Conservation (phyloP, 2,329 filamentous ascomycete species). For the Penicillium sp. region DNA sequence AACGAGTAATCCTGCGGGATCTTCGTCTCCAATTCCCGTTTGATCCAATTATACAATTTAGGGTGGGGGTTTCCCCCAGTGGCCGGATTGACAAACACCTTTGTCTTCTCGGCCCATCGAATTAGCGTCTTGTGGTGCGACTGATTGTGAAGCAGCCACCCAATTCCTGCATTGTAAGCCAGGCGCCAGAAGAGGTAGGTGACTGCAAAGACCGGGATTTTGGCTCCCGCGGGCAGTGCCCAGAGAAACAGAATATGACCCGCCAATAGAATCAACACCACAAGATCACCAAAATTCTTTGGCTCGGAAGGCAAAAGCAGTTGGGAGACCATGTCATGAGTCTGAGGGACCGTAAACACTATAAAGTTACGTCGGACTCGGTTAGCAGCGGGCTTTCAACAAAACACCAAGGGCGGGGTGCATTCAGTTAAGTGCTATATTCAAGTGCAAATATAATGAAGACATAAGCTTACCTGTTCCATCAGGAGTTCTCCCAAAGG, state of each 20-base stretch:
- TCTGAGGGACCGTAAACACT: conserved; percentile 96
- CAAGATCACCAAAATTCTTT: conserved; percentile 84
- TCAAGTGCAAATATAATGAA: neutral
- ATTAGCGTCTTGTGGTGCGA: conserved; percentile 85
- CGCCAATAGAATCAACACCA: conserved; percentile 75
- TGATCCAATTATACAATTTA: conserved; percentile 77
- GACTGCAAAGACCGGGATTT: conserved; percentile 73
- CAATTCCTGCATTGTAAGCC: conserved; percentile 91
- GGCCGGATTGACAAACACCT: conserved; percentile 78
- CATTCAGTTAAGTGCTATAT: neutral
- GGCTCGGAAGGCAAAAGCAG: conserved; percentile 90
- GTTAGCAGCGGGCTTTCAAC: conserved; percentile 19
- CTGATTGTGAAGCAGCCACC: conserved; percentile 81
- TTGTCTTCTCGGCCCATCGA: conserved; percentile 80
- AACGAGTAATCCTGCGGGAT: conserved; percentile 92
- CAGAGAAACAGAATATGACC: conserved; percentile 73
- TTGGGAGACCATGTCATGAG: conserved; percentile 98
- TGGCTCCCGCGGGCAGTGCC: conserved; percentile 65
- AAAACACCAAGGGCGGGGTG: neutral
- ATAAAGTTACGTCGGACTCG: conserved; percentile 11
- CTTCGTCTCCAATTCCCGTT: conserved; percentile 88
- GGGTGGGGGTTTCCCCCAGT: conserved; percentile 81
- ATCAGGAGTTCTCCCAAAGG: conserved; percentile 85
- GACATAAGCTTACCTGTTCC: conserved; percentile 71
- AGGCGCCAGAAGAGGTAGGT: conserved; percentile 91